Conservation (phyloP, 768 basidiomycete genomes). For the Tubosaeta sp. region DNA sequence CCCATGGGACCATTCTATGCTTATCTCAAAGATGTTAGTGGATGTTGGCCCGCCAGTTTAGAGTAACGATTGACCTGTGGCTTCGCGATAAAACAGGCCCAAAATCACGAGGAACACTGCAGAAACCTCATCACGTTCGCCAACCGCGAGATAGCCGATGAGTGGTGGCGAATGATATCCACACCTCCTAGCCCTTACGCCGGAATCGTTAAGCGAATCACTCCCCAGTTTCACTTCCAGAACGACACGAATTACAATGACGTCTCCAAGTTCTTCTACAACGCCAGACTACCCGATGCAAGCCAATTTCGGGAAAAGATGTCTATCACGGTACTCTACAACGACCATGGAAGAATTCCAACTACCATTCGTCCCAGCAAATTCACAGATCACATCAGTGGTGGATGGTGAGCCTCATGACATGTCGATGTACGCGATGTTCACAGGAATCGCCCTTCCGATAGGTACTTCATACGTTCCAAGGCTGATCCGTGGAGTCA, state of each 20-base stretch:
- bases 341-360: background rate
- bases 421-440: background rate
- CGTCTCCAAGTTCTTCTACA: background rate
- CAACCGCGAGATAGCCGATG: background rate
- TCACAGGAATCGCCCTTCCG: background rate
- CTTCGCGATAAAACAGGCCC: background rate
- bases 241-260: background rate
- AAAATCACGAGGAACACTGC: background rate
- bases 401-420: background rate
- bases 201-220: background rate
- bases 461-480: background rate
- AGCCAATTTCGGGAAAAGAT: background rate
- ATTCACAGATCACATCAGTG: background rate
- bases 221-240: background rate
- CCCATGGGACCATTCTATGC: background rate
- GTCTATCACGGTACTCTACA: background rate
- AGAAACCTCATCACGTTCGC: background rate
- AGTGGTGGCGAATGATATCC: background rate
- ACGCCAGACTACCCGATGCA: background rate
- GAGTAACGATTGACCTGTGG: background rate
- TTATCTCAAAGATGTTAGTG: background rate
- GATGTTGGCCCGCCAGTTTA: background rate
- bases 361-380: background rate
- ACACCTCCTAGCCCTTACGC: background rate
- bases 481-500: background rate